A percentile compares a stretch with the other conserved stretches of the same genome.
These are phyloP conservation scores for Dryas octopetala DNA, from an alignment of 306 rosid species.

Conservation along the genomic window DNA sequence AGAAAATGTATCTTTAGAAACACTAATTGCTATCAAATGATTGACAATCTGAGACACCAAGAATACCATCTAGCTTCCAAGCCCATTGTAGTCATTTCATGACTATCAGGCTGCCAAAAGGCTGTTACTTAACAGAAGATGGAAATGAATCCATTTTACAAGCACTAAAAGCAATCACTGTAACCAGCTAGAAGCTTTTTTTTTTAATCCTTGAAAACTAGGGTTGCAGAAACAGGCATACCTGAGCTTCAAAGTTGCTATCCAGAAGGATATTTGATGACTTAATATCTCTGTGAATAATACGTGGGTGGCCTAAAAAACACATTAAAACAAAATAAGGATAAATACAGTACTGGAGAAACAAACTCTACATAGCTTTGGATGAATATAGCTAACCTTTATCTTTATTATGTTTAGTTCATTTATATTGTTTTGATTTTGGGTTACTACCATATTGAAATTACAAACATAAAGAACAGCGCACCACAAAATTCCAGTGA, in stretches of 20 bases:
- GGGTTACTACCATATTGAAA: neutral
- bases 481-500: neutral
- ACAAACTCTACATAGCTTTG: neutral
- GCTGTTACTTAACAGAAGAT: neutral
- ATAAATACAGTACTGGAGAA: neutral
- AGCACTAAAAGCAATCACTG: conserved; percentile 1
- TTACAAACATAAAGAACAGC: neutral
- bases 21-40: conserved; percentile 11
- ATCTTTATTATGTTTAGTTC: neutral
- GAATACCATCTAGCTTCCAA: conserved; percentile 16
- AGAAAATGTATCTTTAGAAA: conserved; percentile 23
- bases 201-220: neutral
- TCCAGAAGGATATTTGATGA: conserved; percentile 96
- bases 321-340: conserved; percentile 21
- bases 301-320: conserved; percentile 95
- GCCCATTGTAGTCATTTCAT: neutral
- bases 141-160: neutral
- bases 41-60: neutral
- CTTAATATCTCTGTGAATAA: conserved; percentile 97
- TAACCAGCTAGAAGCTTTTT: neutral
- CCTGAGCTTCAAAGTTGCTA: conserved; percentile 83
- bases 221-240: conserved; percentile 38
- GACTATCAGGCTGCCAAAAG: neutral
- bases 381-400: neutral
- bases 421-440: neutral